Conservation (phyloP, 345 rosid species). For the Bruguiera gymnorhiza region DNA sequence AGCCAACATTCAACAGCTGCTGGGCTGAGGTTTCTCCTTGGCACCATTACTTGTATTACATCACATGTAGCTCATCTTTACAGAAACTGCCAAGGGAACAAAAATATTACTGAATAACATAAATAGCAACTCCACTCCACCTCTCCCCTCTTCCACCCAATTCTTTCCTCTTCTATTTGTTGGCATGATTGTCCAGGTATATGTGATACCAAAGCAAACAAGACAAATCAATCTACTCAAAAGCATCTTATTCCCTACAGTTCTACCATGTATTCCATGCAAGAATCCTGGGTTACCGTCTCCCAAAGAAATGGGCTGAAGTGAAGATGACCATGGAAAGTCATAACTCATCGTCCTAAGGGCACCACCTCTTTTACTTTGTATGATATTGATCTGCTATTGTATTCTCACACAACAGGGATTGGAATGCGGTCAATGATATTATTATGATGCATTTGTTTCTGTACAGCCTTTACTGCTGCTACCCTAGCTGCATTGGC, state of each 20-base stretch:
- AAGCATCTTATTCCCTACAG: slow-evolving; percentile 9
- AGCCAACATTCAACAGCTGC: slow-evolving; percentile 21
- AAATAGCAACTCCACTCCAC: not conserved
- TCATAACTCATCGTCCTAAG: slow-evolving; percentile 12
- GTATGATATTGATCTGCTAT: slow-evolving; percentile 3
- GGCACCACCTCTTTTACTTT: slow-evolving; percentile 3
- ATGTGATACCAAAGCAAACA: not conserved
- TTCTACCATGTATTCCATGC: slow-evolving; percentile 2
- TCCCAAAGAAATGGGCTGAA: slow-evolving; percentile 14
- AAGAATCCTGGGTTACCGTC: slow-evolving; percentile 7
- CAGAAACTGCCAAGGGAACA: slow-evolving; percentile 23
- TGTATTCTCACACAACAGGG: slow-evolving; percentile 40
- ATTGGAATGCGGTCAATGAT: slow-evolving; percentile 48
- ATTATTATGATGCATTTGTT: slow-evolving; percentile 52
- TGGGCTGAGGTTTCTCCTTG: slow-evolving; percentile 24
- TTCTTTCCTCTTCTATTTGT: slow-evolving; percentile 1
- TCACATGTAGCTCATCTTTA: slow-evolving; percentile 32
- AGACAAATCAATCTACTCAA: slow-evolving; percentile 11
- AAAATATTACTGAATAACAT: not conserved
- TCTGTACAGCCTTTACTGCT: slow-evolving; percentile 81
- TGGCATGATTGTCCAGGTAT: not conserved
- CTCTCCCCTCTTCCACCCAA: not conserved
- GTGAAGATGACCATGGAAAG: slow-evolving; percentile 21
- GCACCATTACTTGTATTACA: slow-evolving; percentile 26
- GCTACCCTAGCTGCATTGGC: slow-evolving; percentile 91